Conservation (phyloP, 2,329 filamentous ascomycete species). For the Daldinia eschscholtzii region DNA sequence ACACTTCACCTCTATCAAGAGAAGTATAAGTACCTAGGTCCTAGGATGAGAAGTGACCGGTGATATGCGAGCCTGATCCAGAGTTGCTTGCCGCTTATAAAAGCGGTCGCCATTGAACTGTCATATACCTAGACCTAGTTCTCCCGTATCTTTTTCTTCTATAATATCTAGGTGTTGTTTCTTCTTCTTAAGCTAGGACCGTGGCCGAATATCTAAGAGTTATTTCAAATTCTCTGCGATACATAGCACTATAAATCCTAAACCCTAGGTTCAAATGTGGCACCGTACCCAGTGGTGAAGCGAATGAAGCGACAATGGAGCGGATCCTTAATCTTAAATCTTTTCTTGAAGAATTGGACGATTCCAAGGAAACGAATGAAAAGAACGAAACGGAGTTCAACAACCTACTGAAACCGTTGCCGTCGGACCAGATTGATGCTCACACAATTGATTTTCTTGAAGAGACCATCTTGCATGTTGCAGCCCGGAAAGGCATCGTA, state of each 20-base stretch:
- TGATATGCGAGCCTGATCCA: background rate
- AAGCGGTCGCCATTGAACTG: too few relatives aligned
- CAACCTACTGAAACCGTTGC: background rate
- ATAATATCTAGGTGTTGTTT: too few relatives aligned
- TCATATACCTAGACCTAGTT: too few relatives aligned
- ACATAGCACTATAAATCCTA: too few relatives aligned
- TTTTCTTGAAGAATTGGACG: slow-evolving; percentile 1
- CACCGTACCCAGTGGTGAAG: too few relatives aligned
- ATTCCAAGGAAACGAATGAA: background rate
- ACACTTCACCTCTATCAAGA: background rate
- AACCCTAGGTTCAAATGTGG: too few relatives aligned
- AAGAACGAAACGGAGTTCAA: background rate
- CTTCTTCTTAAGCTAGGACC: too few relatives aligned
- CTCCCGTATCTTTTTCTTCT: too few relatives aligned
- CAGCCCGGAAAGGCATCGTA: slow-evolving; percentile 8
- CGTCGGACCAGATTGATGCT: background rate
- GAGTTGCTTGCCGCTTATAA: too few relatives aligned
- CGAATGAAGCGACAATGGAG: background rate
- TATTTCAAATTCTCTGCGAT: too few relatives aligned
- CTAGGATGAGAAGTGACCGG: background rate
- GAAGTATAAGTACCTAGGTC: too few relatives aligned
- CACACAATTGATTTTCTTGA: background rate
- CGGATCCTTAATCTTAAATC: background rate
- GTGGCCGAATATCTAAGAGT: too few relatives aligned
- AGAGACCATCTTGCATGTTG: slow-evolving; percentile 15